Conservation (phyloP, 805 yeast species). For the Kazachstania kunashirensis region DNA sequence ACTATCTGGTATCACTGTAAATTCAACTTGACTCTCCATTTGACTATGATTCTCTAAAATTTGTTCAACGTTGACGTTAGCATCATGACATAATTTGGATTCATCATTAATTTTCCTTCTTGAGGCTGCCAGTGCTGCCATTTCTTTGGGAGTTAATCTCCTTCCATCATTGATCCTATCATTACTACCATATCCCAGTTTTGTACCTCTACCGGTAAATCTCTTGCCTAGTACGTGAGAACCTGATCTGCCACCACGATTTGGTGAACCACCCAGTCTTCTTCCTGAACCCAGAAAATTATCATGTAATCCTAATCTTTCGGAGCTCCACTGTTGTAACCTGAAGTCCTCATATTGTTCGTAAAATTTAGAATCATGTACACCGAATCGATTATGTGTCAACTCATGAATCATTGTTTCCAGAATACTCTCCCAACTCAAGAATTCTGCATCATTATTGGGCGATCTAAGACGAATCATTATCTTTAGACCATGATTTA, state of each 20-base stretch:
- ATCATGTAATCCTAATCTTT: conserved; percentile 23
- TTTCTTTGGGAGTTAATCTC: conserved; percentile 18
- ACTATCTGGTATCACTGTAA: conserved; percentile 14
- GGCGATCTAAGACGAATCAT: conserved; percentile 60
- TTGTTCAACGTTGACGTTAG: conserved; percentile 7
- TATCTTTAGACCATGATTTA: conserved; percentile 66
- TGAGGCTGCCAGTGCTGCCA: conserved; percentile 28
- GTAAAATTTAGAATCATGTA: conserved; percentile 71
- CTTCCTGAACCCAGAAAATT: conserved; percentile 27
- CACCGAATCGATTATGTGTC: conserved; percentile 69
- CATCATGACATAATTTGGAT: conserved; percentile 5
- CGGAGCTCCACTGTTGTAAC: conserved; percentile 35
- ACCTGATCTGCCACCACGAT: not conserved
- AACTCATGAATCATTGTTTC: conserved; percentile 87
- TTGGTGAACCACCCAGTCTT: conserved; percentile 1
- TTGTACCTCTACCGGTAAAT: conserved; percentile 1
- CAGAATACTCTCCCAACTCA: conserved; percentile 54
- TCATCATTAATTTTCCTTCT: conserved; percentile 20
- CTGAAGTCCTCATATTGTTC: conserved; percentile 51
- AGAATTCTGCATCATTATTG: conserved; percentile 41
- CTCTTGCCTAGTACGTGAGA: not conserved
- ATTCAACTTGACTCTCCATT: conserved; percentile 14
- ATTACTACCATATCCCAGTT: not conserved
- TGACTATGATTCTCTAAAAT: conserved; percentile 5
- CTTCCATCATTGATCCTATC: not conserved